Conservation (phyloP, 768 basidiomycete genomes). For the Leccinum subgranulosum region DNA sequence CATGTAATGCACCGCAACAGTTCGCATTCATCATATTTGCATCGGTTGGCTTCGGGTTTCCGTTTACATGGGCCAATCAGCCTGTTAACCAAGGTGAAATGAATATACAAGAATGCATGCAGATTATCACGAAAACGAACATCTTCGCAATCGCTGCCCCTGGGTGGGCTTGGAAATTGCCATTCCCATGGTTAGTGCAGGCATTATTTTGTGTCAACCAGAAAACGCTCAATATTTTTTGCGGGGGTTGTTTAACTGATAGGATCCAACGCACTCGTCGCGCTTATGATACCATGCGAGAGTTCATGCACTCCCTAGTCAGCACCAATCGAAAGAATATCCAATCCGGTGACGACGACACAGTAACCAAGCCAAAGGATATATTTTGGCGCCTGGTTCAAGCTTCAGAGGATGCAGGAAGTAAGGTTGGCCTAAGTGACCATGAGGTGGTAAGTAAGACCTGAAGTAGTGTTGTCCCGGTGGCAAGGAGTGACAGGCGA, state of each 20-base stretch:
- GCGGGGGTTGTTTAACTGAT: background rate
- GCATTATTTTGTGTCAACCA: background rate
- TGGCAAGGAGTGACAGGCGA: background rate
- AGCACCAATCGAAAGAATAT: conserved; percentile 7
- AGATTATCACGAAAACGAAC: conserved; percentile 9
- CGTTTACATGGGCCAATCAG: conserved; percentile 18
- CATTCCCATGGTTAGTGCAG: conserved; percentile 14
- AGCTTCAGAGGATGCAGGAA: conserved; percentile 20
- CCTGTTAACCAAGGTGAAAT: conserved; percentile 18
- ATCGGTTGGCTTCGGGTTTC: conserved; percentile 23
- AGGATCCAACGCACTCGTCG: conserved; percentile 20
- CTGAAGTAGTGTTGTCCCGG: background rate
- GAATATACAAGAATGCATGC: conserved; percentile 20
- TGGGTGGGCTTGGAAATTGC: conserved; percentile 23
- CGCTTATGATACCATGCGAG: conserved; percentile 21
- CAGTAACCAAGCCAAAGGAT: conserved; percentile 10
- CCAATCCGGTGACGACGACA: conserved; percentile 4
- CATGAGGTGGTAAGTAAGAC: conserved; percentile 15
- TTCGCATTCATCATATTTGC: conserved; percentile 22
- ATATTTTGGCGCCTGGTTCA: conserved; percentile 19
- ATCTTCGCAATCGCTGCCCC: conserved; percentile 19
- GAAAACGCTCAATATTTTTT: background rate
- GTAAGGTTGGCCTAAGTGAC: conserved; percentile 14
- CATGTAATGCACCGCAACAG: background rate
- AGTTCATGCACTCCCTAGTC: conserved; percentile 19